Evolutionary conservation across 1,284 basidiomycete species (phyloP), one percentile per base, ranked within the genome.

Genomic region (Sanguinoderma infundibulare): DNA sequence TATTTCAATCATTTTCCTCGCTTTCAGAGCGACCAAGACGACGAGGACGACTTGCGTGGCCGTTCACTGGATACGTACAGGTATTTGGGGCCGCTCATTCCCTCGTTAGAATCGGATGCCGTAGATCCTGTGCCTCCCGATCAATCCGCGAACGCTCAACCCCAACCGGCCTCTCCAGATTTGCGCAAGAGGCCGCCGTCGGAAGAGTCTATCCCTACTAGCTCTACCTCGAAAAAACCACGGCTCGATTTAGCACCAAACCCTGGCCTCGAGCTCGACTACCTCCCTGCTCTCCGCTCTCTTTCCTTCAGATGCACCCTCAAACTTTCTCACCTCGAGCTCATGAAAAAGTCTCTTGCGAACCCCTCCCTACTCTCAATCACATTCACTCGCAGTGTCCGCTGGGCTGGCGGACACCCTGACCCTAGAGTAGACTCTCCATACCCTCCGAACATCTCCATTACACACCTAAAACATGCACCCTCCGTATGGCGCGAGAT

Each of bases 401-500:
- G 56, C 10, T 57, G 56, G 56, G 40, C 49, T 7, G 56, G 56
- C 3, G 39, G 36, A 20, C 46, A 42, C 38, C 56, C 56, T 10
- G 56, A 57, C n/a, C 56, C 56, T 30, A 57, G 56, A 44, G 56
- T 57, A 7, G 56, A 57, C 39, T 57, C 56, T 12, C 56, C 50
- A 20, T 58, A 58, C 22, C 56, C 56, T 42, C 50, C 50, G 17
- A 34, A 58, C 20, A 53, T 58, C 10, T 24, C 49, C 40, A 44
- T 58, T 24, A 58, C 56, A 3, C 56, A 57, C 14, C n/a, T 57
- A 17, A 30, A 22, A 4, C 49, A 57, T 8, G 35, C 49, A 17
- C 47, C 56, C 5, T 57, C 49, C 3, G 49, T 40, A 20, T 58
- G 56, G 56, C 38, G 56, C 10, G 56, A 58, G 39, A 35, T 34